These are phyloP conservation scores for Cladosporium velox DNA, from an alignment of 2,329 filamentous ascomycete species.

Conservation along the genomic window DNA sequence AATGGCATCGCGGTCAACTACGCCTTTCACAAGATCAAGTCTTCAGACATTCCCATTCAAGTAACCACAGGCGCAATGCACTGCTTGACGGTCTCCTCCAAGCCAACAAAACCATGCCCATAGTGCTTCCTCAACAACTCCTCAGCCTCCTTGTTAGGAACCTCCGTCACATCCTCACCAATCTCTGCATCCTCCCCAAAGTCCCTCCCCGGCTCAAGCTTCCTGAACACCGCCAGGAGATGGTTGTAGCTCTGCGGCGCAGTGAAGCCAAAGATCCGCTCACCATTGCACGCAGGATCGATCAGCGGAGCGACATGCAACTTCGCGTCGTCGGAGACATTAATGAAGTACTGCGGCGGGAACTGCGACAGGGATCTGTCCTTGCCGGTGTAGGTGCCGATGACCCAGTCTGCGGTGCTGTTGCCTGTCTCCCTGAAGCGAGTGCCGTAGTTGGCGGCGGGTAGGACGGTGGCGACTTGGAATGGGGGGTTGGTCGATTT, in stretches of 20 bases:
- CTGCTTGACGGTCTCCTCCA: conserved; percentile 32
- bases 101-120: conserved; percentile 29
- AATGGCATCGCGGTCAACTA: not conserved
- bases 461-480: conserved; percentile 43
- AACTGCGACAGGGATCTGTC: not conserved
- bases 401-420: conserved; percentile 1
- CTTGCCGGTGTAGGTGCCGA: not conserved
- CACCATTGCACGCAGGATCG: conserved; percentile 46
- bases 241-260: conserved; percentile 52
- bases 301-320: conserved; percentile 57
- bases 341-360: conserved; percentile 42
- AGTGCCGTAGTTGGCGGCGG: conserved; percentile 19
- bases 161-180: conserved; percentile 29
- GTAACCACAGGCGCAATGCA: conserved; percentile 11
- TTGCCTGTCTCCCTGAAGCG: not conserved
- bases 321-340: conserved; percentile 53
- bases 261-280: conserved; percentile 59
- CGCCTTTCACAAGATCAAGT: not conserved
- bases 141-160: conserved; percentile 33
- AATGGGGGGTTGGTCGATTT: conserved; percentile 46
- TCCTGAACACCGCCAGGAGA: conserved; percentile 43
- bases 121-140: conserved; percentile 35
- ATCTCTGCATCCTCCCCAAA: conserved; percentile 26
- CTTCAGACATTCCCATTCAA: not conserved
- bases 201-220: conserved; percentile 41